Conservation (phyloP, 164 flowering plant genomes). For the Nymphaea thermarum region DNA sequence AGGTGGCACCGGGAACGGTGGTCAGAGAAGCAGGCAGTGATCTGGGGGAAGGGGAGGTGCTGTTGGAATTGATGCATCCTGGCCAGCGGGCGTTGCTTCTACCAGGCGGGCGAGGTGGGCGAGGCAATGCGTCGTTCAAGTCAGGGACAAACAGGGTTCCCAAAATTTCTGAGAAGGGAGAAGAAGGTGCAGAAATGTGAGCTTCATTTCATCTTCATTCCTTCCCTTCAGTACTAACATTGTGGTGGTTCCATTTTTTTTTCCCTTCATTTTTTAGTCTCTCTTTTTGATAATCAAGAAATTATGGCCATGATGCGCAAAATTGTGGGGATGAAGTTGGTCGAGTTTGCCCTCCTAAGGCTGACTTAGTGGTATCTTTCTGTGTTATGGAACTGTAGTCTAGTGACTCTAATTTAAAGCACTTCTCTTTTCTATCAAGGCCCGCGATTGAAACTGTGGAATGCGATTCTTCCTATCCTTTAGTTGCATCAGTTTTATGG, state of each 20-base stretch:
- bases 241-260: background rate
- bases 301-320: background rate
- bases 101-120: slow-evolving; percentile 94
- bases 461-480: no score
- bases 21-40: slow-evolving; percentile 46
- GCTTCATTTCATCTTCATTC: slow-evolving; percentile 10
- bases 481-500: no score
- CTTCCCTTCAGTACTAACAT: background rate
- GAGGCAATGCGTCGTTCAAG: slow-evolving; percentile 92
- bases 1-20: slow-evolving; percentile 93
- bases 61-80: slow-evolving; percentile 70
- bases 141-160: slow-evolving; percentile 83
- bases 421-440: no score
- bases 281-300: background rate
- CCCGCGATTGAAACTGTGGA: no score
- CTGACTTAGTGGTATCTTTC: no score
- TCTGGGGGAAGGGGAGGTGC: slow-evolving; percentile 30
- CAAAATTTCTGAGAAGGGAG: slow-evolving; percentile 89
- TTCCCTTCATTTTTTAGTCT: background rate
- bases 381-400: no score
- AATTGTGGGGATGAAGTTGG: background rate
- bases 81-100: slow-evolving; percentile 77
- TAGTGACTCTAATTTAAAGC: no score
- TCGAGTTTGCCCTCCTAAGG: background rate
- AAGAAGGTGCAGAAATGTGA: slow-evolving; percentile 89